phyloP scores from a whole-genome alignment of 352 stramenopile genomes.

The Phytophthora vignae region DNA sequence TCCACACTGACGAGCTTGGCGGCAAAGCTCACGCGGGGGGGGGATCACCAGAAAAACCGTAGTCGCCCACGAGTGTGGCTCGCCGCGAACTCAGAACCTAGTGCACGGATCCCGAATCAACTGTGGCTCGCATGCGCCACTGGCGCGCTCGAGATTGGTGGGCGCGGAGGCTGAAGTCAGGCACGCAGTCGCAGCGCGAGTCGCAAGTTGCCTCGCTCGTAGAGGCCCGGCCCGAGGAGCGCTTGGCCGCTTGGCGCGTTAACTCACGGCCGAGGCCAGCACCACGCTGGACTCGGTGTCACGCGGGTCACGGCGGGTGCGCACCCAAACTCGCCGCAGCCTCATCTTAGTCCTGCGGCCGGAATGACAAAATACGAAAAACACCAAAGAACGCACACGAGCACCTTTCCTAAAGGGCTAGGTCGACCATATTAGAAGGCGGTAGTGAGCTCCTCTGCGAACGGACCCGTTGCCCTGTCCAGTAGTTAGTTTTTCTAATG shows the following conservation, averaged over 20 bases:
- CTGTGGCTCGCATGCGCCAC: conserved; percentile 14
- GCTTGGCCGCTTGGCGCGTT: conserved; percentile 11
- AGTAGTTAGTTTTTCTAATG: too few species aligned
- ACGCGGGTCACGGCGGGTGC: conserved; percentile 18
- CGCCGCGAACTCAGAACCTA: conserved; percentile 27
- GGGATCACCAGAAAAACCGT: conserved; percentile 30
- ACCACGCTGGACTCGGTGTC: conserved; percentile 32
- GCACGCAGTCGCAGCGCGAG: too few species aligned
- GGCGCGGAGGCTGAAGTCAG: too few species aligned
- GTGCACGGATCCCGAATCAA: conserved; percentile 10
- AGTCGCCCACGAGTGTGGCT: conserved; percentile 3
- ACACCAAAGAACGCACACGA: too few species aligned
- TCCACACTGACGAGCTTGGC: too few species aligned
- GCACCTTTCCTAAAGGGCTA: too few species aligned
- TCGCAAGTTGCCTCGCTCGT: too few species aligned
- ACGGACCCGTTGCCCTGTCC: too few species aligned
- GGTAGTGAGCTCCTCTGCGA: too few species aligned
- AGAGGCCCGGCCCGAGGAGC: conserved; percentile 3
- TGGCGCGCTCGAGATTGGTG: neutral
- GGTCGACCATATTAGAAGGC: too few species aligned
- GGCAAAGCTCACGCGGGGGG: neutral
- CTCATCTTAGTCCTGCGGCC: conserved; percentile 32
- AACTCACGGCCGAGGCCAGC: conserved; percentile 26
- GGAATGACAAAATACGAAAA: too few species aligned
- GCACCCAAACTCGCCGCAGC: conserved; percentile 15